These are phyloP conservation scores for Ambrosia hybrid DNA, from an alignment of 140 eudicot species.

Conservation along the genomic window DNA sequence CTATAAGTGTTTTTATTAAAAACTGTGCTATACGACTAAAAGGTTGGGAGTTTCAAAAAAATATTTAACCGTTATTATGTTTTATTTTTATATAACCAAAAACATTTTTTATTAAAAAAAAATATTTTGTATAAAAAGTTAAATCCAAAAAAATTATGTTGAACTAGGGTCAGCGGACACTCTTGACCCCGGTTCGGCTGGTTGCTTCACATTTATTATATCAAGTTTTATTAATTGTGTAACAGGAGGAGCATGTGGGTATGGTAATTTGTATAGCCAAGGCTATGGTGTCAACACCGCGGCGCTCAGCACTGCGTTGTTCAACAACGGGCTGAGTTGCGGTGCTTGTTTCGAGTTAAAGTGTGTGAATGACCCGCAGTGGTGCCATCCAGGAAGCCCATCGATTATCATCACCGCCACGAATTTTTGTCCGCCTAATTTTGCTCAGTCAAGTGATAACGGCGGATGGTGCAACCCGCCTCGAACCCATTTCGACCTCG, in stretches of 20 bases:
- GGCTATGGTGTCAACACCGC: conserved; percentile 59
- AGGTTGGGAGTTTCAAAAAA: too few relatives aligned
- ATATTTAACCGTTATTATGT: too few relatives aligned
- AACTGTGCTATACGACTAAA: too few relatives aligned
- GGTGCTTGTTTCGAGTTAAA: conserved; percentile 56
- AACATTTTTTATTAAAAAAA: too few relatives aligned
- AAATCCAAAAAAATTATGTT: too few relatives aligned
- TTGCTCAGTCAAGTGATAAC: conserved; percentile 39
- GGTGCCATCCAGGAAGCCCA: conserved; percentile 53
- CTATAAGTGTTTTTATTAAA: too few relatives aligned
- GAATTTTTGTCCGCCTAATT: conserved; percentile 57
- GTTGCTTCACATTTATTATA: too few relatives aligned
- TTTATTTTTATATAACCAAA: too few relatives aligned
- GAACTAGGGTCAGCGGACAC: too few relatives aligned
- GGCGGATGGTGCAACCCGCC: conserved; percentile 58
- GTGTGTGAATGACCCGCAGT: conserved; percentile 44
- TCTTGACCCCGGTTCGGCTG: background rate
- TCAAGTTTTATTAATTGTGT: background rate
- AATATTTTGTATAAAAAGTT: too few relatives aligned
- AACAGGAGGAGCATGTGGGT: conserved; percentile 64
- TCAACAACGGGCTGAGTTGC: conserved; percentile 53
- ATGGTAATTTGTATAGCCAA: conserved; percentile 52
- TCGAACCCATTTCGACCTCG: too few relatives aligned
- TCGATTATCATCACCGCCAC: conserved; percentile 51
- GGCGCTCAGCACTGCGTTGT: conserved; percentile 53